Conservation (phyloP, 164 flowering plant genomes). For the Stephania japonica region DNA sequence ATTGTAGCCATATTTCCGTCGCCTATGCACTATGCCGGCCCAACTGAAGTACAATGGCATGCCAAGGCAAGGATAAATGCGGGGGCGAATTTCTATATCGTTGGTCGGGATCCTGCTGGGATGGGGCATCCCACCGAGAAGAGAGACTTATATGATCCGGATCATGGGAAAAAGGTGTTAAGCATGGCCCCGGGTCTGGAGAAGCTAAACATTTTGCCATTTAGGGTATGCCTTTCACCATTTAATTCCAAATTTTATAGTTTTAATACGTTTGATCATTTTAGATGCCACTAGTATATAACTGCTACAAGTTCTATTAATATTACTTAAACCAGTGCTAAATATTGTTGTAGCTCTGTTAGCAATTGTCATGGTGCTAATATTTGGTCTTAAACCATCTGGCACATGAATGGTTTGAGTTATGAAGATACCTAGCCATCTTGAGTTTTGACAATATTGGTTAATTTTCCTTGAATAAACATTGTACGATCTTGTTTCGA, state of each 20-base stretch:
- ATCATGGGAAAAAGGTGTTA: constrained; percentile 90
- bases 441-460: neutral
- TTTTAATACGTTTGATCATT: neutral
- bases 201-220: constrained; percentile 85
- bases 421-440: neutral
- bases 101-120: constrained; percentile 99
- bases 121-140: constrained; percentile 95
- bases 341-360: neutral
- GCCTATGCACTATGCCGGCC: constrained; percentile 99
- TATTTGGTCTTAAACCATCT: neutral
- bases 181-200: constrained; percentile 98
- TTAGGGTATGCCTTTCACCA: constrained; percentile 45
- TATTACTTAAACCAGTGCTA: neutral
- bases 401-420: neutral
- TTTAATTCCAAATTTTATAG: neutral
- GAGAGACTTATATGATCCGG: constrained; percentile 91
- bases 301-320: neutral
- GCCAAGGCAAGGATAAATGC: constrained; percentile 96
- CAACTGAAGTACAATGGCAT: constrained; percentile 99
- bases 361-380: too few relatives aligned
- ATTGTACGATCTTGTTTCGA: too few relatives aligned
- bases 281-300: neutral
- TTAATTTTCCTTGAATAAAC: too few relatives aligned
- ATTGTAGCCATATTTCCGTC: constrained; percentile 91
- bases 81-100: constrained; percentile 94